Base-by-base conservation (phyloP, 345 rosid genomes). In the Aquilaria yunnanensis region DNA sequence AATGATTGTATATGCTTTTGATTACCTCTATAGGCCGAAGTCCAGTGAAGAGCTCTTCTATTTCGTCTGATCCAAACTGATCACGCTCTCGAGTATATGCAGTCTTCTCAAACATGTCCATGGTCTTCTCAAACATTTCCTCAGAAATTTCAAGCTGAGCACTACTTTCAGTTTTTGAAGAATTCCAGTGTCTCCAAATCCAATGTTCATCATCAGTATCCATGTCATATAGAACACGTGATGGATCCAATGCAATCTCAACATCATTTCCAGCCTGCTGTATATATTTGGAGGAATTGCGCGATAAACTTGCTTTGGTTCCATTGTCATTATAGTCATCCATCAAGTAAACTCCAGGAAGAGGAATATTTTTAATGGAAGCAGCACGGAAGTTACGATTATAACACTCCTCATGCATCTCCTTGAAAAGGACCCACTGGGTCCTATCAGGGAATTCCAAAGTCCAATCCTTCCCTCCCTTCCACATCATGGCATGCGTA, bases 401-500 rank as follows among this genome's bases (percentile, higher is more conserved):
- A 73, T 85, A 77, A 75, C 97, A 88, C 77, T 90, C 97, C 80
- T 88, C 93, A 81, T 90, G 86, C 91, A 90, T 84, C 84, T 85
- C 96, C 77, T 88, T 90, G 69, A 90, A 90, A 57, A 83, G 82
- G 58, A 75, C 74, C 93, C 97, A 90, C 65, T 88, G 96, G 66
- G 93, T 83, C 55, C 93, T 78, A 50, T 88, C 96, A 53, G 89
- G 71, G 77, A 90, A 90, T 67, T 90, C 97, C 63, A 90, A 69
- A 14, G 56, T 78, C 97, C 97, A 90, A 69, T 90, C 91, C 72
- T 90, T 90, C 60, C 91, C 96, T 61, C 89, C 97, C 80, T 86
- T 88, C 97, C 97, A 90, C 89, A 88, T 90, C 96, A 90, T 88
- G 37, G 96, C 97, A 88, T 90, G 97, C 2, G 93, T 88, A 57